Evolutionary conservation across 2,329 filamentous ascomycete genomes (phyloP).

Genomic region (Zasmidium citrigriseum): DNA sequence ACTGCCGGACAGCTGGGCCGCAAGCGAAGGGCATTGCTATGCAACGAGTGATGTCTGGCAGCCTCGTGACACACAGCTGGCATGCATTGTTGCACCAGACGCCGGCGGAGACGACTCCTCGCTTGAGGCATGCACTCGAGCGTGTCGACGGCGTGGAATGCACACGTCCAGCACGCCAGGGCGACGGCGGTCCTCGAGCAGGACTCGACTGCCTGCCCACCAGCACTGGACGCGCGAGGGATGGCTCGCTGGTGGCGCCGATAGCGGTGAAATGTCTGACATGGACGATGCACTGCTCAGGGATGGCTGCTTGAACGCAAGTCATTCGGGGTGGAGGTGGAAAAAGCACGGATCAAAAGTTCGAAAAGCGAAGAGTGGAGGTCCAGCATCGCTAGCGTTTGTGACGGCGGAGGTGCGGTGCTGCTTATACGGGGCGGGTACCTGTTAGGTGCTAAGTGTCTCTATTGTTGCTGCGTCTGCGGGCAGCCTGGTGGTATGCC

Average conservation of each 20-base stretch:
- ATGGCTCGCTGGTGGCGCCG: neutral
- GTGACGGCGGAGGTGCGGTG: neutral
- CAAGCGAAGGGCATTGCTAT: constrained; percentile 22
- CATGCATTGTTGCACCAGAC: constrained; percentile 4
- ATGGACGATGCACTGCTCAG: constrained; percentile 26
- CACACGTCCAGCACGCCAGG: constrained; percentile 1
- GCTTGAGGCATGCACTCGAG: neutral
- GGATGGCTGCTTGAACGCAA: constrained; percentile 29
- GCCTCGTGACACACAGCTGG: constrained; percentile 14
- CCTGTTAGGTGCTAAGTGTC: neutral
- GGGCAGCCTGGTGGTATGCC: neutral
- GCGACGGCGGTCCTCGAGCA: constrained; percentile 1
- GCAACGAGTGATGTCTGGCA: constrained; percentile 13
- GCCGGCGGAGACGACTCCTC: neutral
- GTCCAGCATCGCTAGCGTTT: neutral
- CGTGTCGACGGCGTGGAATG: constrained; percentile 6
- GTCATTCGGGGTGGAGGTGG: constrained; percentile 24
- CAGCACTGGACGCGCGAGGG: neutral
- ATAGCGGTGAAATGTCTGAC: constrained; percentile 16
- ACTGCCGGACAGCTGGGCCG: constrained; percentile 27
- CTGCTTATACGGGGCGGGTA: neutral
- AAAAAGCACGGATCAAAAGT: constrained; percentile 28
- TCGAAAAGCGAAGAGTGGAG: constrained; percentile 12
- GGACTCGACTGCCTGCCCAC: neutral
- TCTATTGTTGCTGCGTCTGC: neutral